A percentile compares a stretch with the other conserved stretches of the same genome.
These are phyloP conservation scores for Jamesozyma rosinii DNA, from an alignment of 805 yeast genomes.

Conservation along the genomic window DNA sequence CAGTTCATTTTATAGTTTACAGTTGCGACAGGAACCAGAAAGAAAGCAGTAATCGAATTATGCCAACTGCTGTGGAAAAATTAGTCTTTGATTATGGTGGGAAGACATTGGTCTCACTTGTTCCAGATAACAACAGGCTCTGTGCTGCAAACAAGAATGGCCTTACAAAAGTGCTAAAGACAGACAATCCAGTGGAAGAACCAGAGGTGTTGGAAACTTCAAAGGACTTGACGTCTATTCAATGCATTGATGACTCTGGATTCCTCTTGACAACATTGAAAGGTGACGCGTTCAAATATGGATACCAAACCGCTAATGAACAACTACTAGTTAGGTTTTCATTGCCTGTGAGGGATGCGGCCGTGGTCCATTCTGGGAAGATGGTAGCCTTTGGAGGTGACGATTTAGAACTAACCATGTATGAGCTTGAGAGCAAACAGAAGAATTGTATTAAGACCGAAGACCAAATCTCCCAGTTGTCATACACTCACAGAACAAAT, in stretches of 20 bases:
- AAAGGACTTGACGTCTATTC: slow-evolving; percentile 36
- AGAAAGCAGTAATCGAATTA: not conserved
- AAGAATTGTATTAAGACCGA: slow-evolving; percentile 32
- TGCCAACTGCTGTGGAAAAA: slow-evolving; percentile 2
- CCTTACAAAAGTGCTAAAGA: slow-evolving; percentile 42
- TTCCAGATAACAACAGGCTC: slow-evolving; percentile 28
- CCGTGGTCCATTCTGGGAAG: slow-evolving; percentile 53
- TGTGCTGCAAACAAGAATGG: slow-evolving; percentile 49
- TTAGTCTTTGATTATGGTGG: slow-evolving; percentile 28
- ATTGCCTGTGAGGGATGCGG: slow-evolving; percentile 37
- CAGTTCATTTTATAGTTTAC: too few species aligned
- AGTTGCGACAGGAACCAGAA: too few species aligned
- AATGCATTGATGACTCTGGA: slow-evolving; percentile 9
- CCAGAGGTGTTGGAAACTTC: slow-evolving; percentile 49
- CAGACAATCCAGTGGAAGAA: slow-evolving; percentile 44
- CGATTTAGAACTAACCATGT: slow-evolving; percentile 45
- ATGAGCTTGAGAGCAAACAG: slow-evolving; percentile 32
- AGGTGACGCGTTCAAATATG: slow-evolving; percentile 22
- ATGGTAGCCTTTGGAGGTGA: slow-evolving; percentile 58
- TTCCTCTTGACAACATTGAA: slow-evolving; percentile 19
- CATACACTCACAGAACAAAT: slow-evolving; percentile 51
- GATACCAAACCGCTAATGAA: slow-evolving; percentile 21
- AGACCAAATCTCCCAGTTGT: slow-evolving; percentile 48
- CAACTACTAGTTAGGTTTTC: slow-evolving; percentile 35
- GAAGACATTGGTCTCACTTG: slow-evolving; percentile 19